phyloP scores from a whole-genome alignment of 2,329 filamentous ascomycete genomes.

The Penicillium olsonii region DNA sequence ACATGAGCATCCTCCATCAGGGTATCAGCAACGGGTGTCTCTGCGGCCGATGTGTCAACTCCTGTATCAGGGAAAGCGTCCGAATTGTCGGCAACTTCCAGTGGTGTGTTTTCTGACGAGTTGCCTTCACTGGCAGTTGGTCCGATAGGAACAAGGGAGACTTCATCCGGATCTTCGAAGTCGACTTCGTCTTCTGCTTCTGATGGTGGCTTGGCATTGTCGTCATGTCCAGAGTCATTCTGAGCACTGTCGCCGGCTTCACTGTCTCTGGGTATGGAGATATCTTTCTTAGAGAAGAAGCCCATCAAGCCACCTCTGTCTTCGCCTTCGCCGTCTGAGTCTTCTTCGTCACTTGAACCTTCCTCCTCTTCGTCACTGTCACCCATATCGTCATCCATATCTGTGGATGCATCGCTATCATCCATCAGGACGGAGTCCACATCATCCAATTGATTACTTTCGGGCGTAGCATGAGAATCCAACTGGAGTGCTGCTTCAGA shows the following conservation, averaged over 20 bases:
- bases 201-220: slow-evolving; percentile 27
- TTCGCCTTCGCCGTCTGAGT: slow-evolving; percentile 40
- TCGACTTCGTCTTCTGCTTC: slow-evolving; percentile 30
- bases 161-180: slow-evolving; percentile 37
- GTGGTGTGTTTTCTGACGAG: slow-evolving; percentile 32
- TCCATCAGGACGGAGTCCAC: slow-evolving; percentile 49
- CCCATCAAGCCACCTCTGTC: slow-evolving; percentile 48
- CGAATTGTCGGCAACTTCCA: slow-evolving; percentile 21
- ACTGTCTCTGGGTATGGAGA: slow-evolving; percentile 34
- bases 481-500: slow-evolving; percentile 18
- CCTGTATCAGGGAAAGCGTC: slow-evolving; percentile 14
- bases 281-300: slow-evolving; percentile 50
- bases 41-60: slow-evolving; percentile 11
- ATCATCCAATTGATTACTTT: slow-evolving; percentile 43
- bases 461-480: slow-evolving; percentile 21
- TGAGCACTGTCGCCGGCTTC: slow-evolving; percentile 27
- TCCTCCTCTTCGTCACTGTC: slow-evolving; percentile 48
- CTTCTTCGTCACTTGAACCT: slow-evolving; percentile 55
- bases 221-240: slow-evolving; percentile 25
- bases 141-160: slow-evolving; percentile 36
- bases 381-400: slow-evolving; percentile 52
- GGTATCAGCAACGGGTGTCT: slow-evolving; percentile 12
- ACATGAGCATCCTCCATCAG: slow-evolving; percentile 6
- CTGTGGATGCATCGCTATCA: slow-evolving; percentile 49
- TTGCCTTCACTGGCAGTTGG: slow-evolving; percentile 22